Conservation (phyloP, 2,329 filamentous ascomycete species). For the Stachybotrys chlorohalonatus region DNA sequence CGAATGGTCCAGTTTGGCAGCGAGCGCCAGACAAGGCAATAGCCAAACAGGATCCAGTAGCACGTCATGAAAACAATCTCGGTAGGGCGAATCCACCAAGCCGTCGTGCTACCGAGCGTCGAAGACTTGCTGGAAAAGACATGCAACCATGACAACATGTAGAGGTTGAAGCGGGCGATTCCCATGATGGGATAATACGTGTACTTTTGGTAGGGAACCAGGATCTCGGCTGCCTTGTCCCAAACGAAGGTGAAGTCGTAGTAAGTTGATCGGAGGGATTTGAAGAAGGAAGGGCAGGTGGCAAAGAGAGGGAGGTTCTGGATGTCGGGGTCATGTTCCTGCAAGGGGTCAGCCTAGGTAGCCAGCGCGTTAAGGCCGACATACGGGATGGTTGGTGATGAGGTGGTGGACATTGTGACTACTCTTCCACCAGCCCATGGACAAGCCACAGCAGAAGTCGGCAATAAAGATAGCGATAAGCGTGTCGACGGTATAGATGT, state of each 20-base stretch:
- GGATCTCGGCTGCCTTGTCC: constrained; percentile 49
- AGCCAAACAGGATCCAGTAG: constrained; percentile 63
- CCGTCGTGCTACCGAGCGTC: constrained; percentile 44
- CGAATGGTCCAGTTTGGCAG: constrained; percentile 51
- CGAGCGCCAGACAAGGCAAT: constrained; percentile 50
- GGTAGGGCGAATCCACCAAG: constrained; percentile 59
- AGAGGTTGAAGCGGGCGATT: constrained; percentile 65
- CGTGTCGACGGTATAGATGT: constrained; percentile 48
- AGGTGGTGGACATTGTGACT: constrained; percentile 62
- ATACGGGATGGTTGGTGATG: constrained; percentile 51
- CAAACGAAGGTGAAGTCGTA: constrained; percentile 57
- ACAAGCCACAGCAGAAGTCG: constrained; percentile 57
- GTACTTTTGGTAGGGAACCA: constrained; percentile 54
- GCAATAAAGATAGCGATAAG: constrained; percentile 54
- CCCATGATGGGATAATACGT: constrained; percentile 61
- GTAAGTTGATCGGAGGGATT: constrained; percentile 53
- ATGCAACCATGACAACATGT: constrained; percentile 57
- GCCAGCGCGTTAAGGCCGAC: constrained; percentile 2
- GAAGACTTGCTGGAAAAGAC: constrained; percentile 47
- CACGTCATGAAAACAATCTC: constrained; percentile 54
- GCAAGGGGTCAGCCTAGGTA: not conserved
- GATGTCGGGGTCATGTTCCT: constrained; percentile 50
- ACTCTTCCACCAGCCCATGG: constrained; percentile 62
- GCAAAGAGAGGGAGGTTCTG: constrained; percentile 64
- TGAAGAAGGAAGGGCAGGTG: constrained; percentile 56